These are phyloP conservation scores for Juglanconis sp. DNA, from an alignment of 2,329 filamentous ascomycete species.

Conservation along the genomic window DNA sequence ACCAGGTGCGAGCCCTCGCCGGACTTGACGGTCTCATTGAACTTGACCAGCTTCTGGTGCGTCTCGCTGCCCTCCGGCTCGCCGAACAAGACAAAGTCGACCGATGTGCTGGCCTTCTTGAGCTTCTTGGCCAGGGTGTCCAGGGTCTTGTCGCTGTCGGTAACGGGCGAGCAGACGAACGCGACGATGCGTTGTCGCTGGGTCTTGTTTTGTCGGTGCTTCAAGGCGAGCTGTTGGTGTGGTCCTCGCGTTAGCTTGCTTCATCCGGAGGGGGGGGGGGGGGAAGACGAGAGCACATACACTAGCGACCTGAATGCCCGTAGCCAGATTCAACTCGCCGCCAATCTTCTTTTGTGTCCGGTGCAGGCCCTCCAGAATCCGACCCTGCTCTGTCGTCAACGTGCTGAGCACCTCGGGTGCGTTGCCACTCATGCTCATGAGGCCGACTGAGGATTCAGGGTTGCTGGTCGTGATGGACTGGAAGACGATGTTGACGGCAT, in stretches of 20 bases:
- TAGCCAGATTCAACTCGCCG: conserved; percentile 82
- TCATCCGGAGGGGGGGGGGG: conserved; percentile 5
- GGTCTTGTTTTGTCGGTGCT: conserved; percentile 96
- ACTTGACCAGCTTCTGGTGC: conserved; percentile 87
- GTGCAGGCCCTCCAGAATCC: conserved; percentile 88
- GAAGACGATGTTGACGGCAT: conserved; percentile 93
- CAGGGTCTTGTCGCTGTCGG: conserved; percentile 84
- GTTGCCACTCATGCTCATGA: conserved; percentile 98
- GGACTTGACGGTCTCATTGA: conserved; percentile 89
- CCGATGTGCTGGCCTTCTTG: conserved; percentile 94
- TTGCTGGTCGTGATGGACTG: conserved; percentile 93
- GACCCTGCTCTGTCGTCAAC: conserved; percentile 91
- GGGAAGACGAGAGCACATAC: conserved; percentile 50
- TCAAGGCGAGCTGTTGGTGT: conserved; percentile 73
- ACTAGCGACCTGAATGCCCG: conserved; percentile 89
- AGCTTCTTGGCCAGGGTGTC: conserved; percentile 92
- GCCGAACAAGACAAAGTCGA: conserved; percentile 94
- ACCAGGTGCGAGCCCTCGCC: conserved; percentile 89
- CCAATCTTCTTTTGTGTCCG: conserved; percentile 88
- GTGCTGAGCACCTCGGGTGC: conserved; percentile 97
- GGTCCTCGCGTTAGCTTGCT: background rate
- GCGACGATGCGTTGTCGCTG: conserved; percentile 96
- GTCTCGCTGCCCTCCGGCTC: conserved; percentile 87
- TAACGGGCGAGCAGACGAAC: conserved; percentile 89
- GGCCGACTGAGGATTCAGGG: conserved; percentile 91